Percentiles rank a stretch among this genome's conserved stretches.
phyloP scores from a whole-genome alignment of 2,329 filamentous ascomycete species.

The Talaromyces verruculosus region DNA sequence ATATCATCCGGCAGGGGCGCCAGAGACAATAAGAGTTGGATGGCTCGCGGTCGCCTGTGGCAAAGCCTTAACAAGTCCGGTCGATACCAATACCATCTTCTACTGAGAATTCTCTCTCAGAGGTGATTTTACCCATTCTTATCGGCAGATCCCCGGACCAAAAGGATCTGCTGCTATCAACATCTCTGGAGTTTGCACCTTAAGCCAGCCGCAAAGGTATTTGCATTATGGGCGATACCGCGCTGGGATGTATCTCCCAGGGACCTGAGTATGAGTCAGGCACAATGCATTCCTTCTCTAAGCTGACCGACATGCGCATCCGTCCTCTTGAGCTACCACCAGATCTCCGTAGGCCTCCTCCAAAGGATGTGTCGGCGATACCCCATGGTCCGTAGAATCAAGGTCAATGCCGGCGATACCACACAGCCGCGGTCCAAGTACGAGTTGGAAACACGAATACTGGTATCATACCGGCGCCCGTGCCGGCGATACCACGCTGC shows the following conservation, averaged over 20 bases:
- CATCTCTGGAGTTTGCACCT: not conserved
- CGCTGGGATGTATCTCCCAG: not conserved
- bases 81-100: not conserved
- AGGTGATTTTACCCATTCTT: not conserved
- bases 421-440: not conserved
- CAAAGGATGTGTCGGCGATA: no score
- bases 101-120: not conserved
- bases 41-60: not conserved
- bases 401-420: not conserved
- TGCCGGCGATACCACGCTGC: no score
- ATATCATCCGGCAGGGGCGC: slow-evolving; percentile 15
- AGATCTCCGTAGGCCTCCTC: no score
- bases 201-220: not conserved
- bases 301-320: no score
- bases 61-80: not conserved
- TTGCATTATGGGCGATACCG: not conserved
- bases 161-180: not conserved
- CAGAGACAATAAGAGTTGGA: not conserved
- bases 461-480: no score
- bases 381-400: no score
- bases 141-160: not conserved
- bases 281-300: no score
- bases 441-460: not conserved
- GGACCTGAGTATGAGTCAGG: no score
- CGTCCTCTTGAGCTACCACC: no score